Evolutionary conservation across 352 stramenopile species (phyloP), one percentile per base, ranked within the genome.

Genomic region (Phytophthora ohioensis): DNA sequence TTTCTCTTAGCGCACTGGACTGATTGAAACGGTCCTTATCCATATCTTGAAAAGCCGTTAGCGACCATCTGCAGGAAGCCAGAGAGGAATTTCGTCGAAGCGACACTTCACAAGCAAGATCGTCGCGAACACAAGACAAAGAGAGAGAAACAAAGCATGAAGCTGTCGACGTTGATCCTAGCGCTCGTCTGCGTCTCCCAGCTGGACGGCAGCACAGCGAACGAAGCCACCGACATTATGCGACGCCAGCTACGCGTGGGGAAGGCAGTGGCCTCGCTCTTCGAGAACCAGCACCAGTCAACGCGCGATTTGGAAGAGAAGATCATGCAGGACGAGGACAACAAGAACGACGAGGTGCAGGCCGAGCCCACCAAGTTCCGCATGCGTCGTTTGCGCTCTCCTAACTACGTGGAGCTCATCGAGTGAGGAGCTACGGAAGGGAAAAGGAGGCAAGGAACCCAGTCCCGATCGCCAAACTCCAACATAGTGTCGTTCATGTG

Each of bases 281-380:
- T 77, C 42, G 70, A 77, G 64, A 77, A 74, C 48, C 51, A 78
- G 49, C 65, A 78, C 47, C 65, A 78, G 55, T 71, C 70, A 17
- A 34, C 51, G 30, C 57, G 69, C n/a, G 64, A 76, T 3, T 52
- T 76, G 49, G 45, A 76, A 10, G 64, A 67, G 36, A 51, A 61
- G 21, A 76, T 70, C n/a, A 66, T 73, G 69, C 57, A 76, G 38
- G 69, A 73, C 45, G 64, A 76, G n/a, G 52, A 72, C 39, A 52
- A 74, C 52, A 73, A 76, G 53, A 38, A 38, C 57, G 41, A 62
- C 15, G 69, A 76, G 41, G 64, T 73, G 57, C 64, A 73, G 42
- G 69, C 57, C 11, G 69, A 73, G 32, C 45, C 57, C 31, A 59
- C 69, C 31, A 73, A 67, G 57, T 73, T 76, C 54, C 69, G 69